Evolutionary conservation across 306 rosid genomes (phyloP).

Genomic region (Rosa chinensis): DNA sequence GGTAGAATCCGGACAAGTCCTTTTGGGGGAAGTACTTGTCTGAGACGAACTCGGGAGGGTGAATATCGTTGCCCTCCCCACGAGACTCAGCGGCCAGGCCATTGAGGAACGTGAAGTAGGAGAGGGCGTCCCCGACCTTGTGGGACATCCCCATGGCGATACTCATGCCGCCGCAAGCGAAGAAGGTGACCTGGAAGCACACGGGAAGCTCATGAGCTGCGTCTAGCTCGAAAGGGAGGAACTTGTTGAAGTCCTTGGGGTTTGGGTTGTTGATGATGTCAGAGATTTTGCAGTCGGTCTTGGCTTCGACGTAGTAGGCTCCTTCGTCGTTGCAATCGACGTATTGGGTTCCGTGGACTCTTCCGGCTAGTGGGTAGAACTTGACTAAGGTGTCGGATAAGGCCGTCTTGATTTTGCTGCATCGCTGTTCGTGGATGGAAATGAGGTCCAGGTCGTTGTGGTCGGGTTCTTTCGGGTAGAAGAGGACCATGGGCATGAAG

Average conservation of each 20-base stretch:
- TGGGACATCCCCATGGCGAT: conserved; percentile 17
- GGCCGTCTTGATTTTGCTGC: conserved; percentile 21
- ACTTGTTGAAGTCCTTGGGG: conserved; percentile 25
- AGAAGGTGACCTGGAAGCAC: conserved; percentile 13
- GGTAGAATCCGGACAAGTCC: conserved; percentile 17
- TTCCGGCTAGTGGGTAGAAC: conserved; percentile 32
- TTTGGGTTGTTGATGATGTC: conserved; percentile 8
- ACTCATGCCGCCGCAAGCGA: conserved; percentile 16
- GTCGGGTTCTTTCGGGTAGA: conserved; percentile 11
- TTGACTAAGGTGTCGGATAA: conserved; percentile 24
- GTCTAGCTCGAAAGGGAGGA: conserved; percentile 14
- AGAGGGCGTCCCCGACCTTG: conserved; percentile 12
- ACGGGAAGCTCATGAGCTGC: conserved; percentile 9
- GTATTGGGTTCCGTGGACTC: conserved; percentile 8
- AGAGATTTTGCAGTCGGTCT: not conserved
- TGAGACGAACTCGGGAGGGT: conserved; percentile 16
- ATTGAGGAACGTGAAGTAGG: conserved; percentile 9
- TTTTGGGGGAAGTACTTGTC: conserved; percentile 36
- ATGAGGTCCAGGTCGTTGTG: not conserved
- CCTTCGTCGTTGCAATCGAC: conserved; percentile 32
- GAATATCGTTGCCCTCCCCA: not conserved
- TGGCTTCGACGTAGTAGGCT: conserved; percentile 20
- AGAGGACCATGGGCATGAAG: conserved; percentile 38
- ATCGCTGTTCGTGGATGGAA: not conserved
- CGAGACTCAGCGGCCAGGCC: conserved; percentile 20